Evolutionary conservation across 305 asterid species (phyloP), one percentile per base, ranked within the genome.

Genomic region (Solanum hybrid): DNA sequence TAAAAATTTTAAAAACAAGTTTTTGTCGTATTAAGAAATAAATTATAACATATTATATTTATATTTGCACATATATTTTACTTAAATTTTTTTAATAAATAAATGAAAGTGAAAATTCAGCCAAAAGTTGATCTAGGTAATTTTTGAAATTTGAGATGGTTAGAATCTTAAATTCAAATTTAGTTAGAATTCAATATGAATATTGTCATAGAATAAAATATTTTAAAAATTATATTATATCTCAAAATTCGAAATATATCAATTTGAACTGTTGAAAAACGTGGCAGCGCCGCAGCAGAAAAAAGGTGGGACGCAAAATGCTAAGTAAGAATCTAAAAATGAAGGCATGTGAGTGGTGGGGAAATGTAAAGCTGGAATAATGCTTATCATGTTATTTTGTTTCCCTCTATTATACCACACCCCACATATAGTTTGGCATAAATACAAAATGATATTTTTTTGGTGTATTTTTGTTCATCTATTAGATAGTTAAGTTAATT

Each of bases 341-440:
- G 69, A 81, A 80, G 24, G 69, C 86, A 80, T 80, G 86, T 38
- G 66, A 38, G 10, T 14, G 66, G 86, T 81, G 86, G 86, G 69
- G 86, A 81, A 38, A 72, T 75, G 87, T 91, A 85, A 37, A 81
- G 86, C 86, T 81, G 69, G 71, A 81, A 14, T 81, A 35, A 81
- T 40, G 36, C 86, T 81, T 13, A 27, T 81, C 86, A 81, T 81
- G 69, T 81, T 81, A 1, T 79, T 79, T 16, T 79, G 35, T 24
- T 79, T 38, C 24, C 66, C 86, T 37, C 17, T 20, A 22, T 4
- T 35, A 35, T 4, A 78, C 22, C 13, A 76, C 16, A 76, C 40
- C 26, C 81, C 81, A 76, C 42, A 17, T 20, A 76, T 16, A 32
- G 24, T 56, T 56, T 56, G 66, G 4, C 66, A 51, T 51, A 51